phyloP scores from a whole-genome alignment of 352 stramenopile genomes.

The Blastocystis sp. region DNA sequence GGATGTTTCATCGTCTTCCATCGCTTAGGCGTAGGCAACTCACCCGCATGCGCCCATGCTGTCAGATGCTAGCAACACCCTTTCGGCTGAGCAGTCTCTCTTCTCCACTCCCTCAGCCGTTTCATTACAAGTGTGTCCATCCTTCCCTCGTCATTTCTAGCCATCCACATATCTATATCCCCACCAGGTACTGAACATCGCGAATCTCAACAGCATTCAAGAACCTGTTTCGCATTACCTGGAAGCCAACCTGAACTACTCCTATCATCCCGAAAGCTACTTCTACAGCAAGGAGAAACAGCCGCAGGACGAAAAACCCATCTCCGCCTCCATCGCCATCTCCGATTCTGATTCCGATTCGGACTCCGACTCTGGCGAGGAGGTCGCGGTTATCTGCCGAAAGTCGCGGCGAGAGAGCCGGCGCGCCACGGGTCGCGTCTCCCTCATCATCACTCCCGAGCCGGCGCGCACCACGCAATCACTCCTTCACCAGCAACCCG shows the following conservation, averaged over 20 bases:
- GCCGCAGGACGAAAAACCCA: no score
- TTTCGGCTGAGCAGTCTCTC: constrained; percentile 20
- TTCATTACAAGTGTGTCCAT: not conserved
- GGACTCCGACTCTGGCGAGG: constrained; percentile 17
- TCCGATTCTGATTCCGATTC: not conserved
- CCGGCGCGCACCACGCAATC: not conserved
- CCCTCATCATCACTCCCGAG: constrained; percentile 12
- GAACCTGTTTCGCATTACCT: not conserved
- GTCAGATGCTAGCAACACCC: not conserved
- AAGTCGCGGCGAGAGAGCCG: not conserved
- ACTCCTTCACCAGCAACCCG: not conserved
- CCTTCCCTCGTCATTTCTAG: not conserved
- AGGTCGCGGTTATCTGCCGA: not conserved
- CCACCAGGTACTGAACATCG: not conserved
- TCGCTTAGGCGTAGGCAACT: not conserved
- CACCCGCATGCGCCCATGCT: not conserved
- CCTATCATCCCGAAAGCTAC: not conserved
- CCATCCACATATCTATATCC: not conserved
- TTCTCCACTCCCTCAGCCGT: not conserved
- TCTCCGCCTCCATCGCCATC: not conserved
- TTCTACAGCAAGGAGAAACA: constrained; percentile 4
- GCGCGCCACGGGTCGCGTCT: constrained; percentile 4
- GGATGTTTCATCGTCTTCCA: not conserved
- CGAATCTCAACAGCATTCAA: not conserved
- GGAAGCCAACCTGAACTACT: not conserved